Conservation (phyloP, 441 rosid species). For the Syzygium syzygioides region DNA sequence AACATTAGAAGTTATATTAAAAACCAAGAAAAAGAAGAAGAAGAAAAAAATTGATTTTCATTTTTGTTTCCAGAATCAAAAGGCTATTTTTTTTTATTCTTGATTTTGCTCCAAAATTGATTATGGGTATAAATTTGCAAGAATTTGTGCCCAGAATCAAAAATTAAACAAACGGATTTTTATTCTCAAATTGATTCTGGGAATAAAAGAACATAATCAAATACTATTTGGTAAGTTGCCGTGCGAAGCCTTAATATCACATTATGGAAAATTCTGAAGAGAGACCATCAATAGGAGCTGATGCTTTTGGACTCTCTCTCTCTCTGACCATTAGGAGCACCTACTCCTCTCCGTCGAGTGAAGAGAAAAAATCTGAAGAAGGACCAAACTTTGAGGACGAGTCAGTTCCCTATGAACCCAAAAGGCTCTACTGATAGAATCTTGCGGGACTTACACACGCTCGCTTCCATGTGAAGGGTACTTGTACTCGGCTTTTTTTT, state of each 20-base stretch:
- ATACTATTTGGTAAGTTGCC: too few relatives aligned
- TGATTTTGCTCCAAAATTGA: too few relatives aligned
- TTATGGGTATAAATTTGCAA: too few relatives aligned
- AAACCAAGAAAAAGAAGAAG: too few relatives aligned
- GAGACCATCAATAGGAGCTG: background rate
- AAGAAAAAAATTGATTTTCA: too few relatives aligned
- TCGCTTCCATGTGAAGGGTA: background rate
- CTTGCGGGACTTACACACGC: background rate
- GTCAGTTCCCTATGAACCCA: background rate
- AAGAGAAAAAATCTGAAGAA: background rate
- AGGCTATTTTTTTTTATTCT: too few relatives aligned
- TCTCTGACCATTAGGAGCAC: background rate
- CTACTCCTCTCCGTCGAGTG: background rate
- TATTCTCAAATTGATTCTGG: too few relatives aligned
- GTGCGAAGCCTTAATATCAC: background rate
- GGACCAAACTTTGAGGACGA: background rate
- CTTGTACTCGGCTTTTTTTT: background rate
- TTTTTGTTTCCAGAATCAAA: too few relatives aligned
- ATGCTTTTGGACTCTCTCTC: background rate
- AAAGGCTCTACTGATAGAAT: background rate
- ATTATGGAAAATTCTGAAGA: background rate
- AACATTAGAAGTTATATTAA: too few relatives aligned
- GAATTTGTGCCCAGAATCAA: too few relatives aligned
- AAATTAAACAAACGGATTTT: too few relatives aligned
- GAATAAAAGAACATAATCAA: too few relatives aligned